Percentiles rank a stretch among this genome's conserved stretches.
Evolutionary conservation across 495 filamentous ascomycete species (phyloP).

Genomic region (Corynascus novoguineensis): DNA sequence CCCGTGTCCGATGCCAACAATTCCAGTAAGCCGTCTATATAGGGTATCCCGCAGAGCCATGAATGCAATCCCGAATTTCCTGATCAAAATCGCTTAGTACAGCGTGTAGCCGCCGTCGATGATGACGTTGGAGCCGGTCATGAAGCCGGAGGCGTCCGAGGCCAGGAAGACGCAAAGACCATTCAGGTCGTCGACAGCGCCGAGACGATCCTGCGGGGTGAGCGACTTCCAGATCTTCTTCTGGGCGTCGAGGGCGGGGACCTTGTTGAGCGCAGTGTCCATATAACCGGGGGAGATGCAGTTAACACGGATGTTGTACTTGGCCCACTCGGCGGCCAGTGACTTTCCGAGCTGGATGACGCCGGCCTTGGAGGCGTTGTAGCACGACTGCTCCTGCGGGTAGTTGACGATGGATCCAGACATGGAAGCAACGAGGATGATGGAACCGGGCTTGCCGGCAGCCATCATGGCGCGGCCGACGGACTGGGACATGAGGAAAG

Average conservation of each 20-base stretch:
- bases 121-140: constrained; percentile 73
- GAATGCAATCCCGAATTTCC: not conserved
- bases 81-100: constrained; percentile 26
- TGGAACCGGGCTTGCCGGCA: constrained; percentile 58
- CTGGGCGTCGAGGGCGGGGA: constrained; percentile 65
- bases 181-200: constrained; percentile 69
- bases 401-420: constrained; percentile 73
- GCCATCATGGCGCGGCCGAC: constrained; percentile 62
- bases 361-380: constrained; percentile 75
- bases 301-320: constrained; percentile 69
- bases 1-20: not conserved
- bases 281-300: constrained; percentile 75
- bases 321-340: constrained; percentile 75
- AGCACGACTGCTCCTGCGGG: constrained; percentile 71
- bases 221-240: constrained; percentile 73
- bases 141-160: constrained; percentile 66
- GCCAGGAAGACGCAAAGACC: constrained; percentile 72
- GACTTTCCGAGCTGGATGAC: constrained; percentile 72
- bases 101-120: constrained; percentile 61
- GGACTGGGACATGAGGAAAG: constrained; percentile 63
- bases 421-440: constrained; percentile 73
- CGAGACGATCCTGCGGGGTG: constrained; percentile 69
- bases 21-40: constrained; percentile 14
- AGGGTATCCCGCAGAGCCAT: constrained; percentile 14
- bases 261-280: constrained; percentile 71